Evolutionary conservation across 1,284 basidiomycete genomes (phyloP), one percentile per base, ranked within the genome.

Genomic region (Tilletiaria anomala): DNA sequence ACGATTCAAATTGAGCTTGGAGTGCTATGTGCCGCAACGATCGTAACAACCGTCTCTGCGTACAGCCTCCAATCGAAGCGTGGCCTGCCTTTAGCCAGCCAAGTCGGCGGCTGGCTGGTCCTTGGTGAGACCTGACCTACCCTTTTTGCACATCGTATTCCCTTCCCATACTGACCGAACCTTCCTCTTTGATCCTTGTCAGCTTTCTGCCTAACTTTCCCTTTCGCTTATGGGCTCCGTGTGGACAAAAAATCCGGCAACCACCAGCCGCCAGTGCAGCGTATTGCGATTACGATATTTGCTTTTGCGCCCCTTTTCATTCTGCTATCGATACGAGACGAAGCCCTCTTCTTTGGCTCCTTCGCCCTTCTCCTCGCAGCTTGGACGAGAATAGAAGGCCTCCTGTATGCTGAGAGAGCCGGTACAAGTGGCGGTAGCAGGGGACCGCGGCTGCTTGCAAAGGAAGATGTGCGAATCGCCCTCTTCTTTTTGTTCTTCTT

Each of bases 401-500:
- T 49, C n/a, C 34, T 58, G 11, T 50, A 35, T 32, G 38, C 35
- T 4, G 15, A 20, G 33, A 17, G 19, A n/a, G 12, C 11, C 8
- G 49, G 34, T 53, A 57, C 19, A 39, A 53, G 20, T 20, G 37
- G 1, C 14, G 49, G 34, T 53, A 57, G 20, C 38, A 53, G 20
- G 19, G 37, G 1, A 12, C 23, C 5, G 18, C 23, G 16, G 15
- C 20, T 3, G 16, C 16, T 14, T 15, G 39, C 16, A 39, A 37
- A 35, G 32, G 78, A 79, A 32, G 81, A 86, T 52, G 66, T 85
- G 10, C 69, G 83, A 22, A 77, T 83, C 39, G 82, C 80, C 0
- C 49, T 87, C 17, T 82, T 84, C 63, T 88, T 86, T 70, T 68
- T 89, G 46, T 82, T 85, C 65, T 83, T 87, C 56, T 78, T 87